Conservation (phyloP, 1,139 yeast species). For the Suhomyces guaymorum region DNA sequence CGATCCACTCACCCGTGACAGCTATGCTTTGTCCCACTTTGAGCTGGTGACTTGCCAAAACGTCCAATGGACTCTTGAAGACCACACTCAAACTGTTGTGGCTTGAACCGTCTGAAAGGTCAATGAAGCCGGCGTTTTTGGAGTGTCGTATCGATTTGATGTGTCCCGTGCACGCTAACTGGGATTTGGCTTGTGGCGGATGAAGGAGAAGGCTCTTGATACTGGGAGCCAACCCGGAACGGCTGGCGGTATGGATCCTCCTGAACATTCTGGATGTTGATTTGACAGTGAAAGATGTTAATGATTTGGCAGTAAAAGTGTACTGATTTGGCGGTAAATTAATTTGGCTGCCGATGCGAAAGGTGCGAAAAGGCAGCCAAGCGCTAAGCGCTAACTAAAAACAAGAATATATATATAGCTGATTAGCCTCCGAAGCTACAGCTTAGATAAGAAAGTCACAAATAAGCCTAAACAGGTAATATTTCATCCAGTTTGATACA, state of each 20-base stretch:
- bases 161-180: slow-evolving; percentile 58
- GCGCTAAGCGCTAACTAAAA: too few relatives aligned
- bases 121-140: slow-evolving; percentile 78
- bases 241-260: slow-evolving; percentile 1
- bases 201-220: slow-evolving; percentile 32
- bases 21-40: slow-evolving; percentile 45
- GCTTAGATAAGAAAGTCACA: too few relatives aligned
- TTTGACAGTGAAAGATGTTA: not conserved
- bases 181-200: slow-evolving; percentile 30
- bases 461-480: too few relatives aligned
- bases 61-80: slow-evolving; percentile 31
- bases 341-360: too few relatives aligned
- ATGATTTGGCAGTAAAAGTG: too few relatives aligned
- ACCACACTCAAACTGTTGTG: slow-evolving; percentile 61
- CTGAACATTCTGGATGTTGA: not conserved
- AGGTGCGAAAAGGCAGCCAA: too few relatives aligned
- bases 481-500: too few relatives aligned
- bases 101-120: slow-evolving; percentile 74
- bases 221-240: slow-evolving; percentile 22
- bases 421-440: too few relatives aligned
- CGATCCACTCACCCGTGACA: slow-evolving; percentile 36
- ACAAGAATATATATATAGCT: too few relatives aligned
- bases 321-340: too few relatives aligned
- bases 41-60: slow-evolving; percentile 50
- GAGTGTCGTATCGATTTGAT: slow-evolving; percentile 68